Evolutionary conservation across 2,329 filamentous ascomycete genomes (phyloP).

Genomic region (Fusarium foetens): DNA sequence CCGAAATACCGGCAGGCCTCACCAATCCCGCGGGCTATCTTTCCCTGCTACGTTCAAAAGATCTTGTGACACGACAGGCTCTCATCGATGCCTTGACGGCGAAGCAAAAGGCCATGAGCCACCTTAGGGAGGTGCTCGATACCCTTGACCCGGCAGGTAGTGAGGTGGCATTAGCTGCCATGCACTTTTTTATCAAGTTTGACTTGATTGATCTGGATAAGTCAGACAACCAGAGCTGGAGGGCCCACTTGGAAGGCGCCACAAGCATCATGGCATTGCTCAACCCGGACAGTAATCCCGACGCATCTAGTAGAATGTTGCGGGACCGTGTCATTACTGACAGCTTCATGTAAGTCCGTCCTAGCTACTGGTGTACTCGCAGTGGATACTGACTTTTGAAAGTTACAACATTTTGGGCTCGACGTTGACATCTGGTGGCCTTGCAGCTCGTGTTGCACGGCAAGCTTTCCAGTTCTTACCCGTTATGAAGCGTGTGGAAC

Average conservation of each 20-base stretch:
- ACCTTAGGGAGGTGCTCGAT: slow-evolving; percentile 54
- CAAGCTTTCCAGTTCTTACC: slow-evolving; percentile 53
- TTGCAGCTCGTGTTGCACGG: slow-evolving; percentile 53
- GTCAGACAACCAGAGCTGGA: slow-evolving; percentile 55
- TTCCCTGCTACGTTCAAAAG: slow-evolving; percentile 50
- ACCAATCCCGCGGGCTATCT: slow-evolving; percentile 52
- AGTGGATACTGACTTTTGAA: slow-evolving; percentile 25
- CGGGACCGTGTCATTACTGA: slow-evolving; percentile 61
- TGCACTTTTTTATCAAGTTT: slow-evolving; percentile 63
- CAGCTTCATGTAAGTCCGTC: slow-evolving; percentile 56
- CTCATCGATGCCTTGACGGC: slow-evolving; percentile 59
- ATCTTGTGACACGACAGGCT: slow-evolving; percentile 52
- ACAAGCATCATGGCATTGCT: slow-evolving; percentile 55
- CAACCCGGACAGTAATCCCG: slow-evolving; percentile 43
- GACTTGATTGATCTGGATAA: slow-evolving; percentile 61
- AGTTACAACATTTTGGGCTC: slow-evolving; percentile 56
- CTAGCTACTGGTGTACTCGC: neutral
- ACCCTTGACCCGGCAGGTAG: slow-evolving; percentile 54
- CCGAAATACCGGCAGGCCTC: slow-evolving; percentile 46
- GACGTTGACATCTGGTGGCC: slow-evolving; percentile 50
- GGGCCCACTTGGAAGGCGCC: slow-evolving; percentile 58
- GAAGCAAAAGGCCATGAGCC: slow-evolving; percentile 59
- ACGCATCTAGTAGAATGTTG: slow-evolving; percentile 49
- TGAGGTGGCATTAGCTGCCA: slow-evolving; percentile 59
- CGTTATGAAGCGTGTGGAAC: slow-evolving; percentile 55